Evolutionary conservation across 1,284 basidiomycete genomes (phyloP), one percentile per base, ranked within the genome.

Genomic region (Irpex sp.): DNA sequence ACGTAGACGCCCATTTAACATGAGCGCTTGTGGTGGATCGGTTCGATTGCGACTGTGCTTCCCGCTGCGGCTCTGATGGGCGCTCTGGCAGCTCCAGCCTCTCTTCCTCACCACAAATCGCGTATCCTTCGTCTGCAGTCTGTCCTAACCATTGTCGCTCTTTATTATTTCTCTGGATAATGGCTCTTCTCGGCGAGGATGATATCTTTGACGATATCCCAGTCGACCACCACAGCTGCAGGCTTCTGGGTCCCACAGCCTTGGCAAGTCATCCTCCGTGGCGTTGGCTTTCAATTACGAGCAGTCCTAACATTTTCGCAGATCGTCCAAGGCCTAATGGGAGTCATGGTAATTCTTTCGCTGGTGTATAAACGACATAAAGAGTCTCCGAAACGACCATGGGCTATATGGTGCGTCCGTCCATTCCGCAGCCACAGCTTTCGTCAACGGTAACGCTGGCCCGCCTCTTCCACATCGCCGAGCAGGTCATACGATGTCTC

Each of bases 301-400:
- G 48, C 60, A 61, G 13, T 66, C 64, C 57, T 17, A 37, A 13
- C 40, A 9, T 36, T 52, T 40, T 51, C 54, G n/a, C 60, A 92
- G 90, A 77, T 90, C 62, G 90, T 92, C 17, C 93, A 95, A 75
- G 88, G 76, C 2, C 79, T 93, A 60, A 92, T 98, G 91, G 96
- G 96, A 31, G 74, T 95, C 19, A 76, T 98, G 34, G 96, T 97
- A 37, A 82, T 98, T 55, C 81, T 87, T 8, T 94, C 93, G 4
- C 81, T 98, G 54, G 83, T 98, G 1, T 89, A 89, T 74, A 98
- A 98, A 75, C 83, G 97, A 62, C 91, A 97, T 67, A 81, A 92
- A 67, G 96, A 98, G 76, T 82, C 82, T 55, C 88, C 89, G 17
- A 93, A 89, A 72, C 85, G 96, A 40, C 92, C 89, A 31, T 98